Evolutionary conservation across 2,329 filamentous ascomycete genomes (phyloP).

Genomic region (Monilinia fructicola): DNA sequence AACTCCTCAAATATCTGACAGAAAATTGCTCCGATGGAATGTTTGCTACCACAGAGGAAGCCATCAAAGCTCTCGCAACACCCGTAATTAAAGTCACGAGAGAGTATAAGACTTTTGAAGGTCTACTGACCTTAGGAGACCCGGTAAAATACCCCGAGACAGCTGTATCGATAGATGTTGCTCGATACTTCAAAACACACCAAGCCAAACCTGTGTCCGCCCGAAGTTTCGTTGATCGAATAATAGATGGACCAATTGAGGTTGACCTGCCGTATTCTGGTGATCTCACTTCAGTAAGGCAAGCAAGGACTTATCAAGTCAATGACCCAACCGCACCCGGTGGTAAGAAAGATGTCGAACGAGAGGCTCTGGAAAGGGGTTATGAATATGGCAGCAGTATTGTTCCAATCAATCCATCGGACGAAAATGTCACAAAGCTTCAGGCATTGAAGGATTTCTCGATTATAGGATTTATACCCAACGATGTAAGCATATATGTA

Average conservation of each 20-base stretch:
- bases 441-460: conserved; percentile 74
- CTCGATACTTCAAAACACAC: conserved; percentile 87
- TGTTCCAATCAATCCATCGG: conserved; percentile 82
- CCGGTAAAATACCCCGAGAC: conserved; percentile 64
- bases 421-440: conserved; percentile 84
- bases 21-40: conserved; percentile 66
- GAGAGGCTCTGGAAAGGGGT: conserved; percentile 84
- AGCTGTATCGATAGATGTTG: conserved; percentile 79
- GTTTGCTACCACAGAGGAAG: conserved; percentile 84
- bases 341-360: conserved; percentile 77
- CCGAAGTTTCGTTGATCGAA: conserved; percentile 67
- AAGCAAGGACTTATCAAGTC: conserved; percentile 76
- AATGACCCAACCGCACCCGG: conserved; percentile 72
- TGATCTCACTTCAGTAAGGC: conserved; percentile 69
- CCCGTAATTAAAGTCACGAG: conserved; percentile 75
- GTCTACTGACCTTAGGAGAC: conserved; percentile 76
- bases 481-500: conserved; percentile 27
- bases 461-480: conserved; percentile 82
- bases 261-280: conserved; percentile 46
- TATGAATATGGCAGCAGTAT: conserved; percentile 92
- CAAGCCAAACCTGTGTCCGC: conserved; percentile 71
- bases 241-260: conserved; percentile 42
- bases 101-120: conserved; percentile 77
- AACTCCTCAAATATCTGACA: conserved; percentile 61
- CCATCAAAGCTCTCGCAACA: conserved; percentile 73